These are phyloP conservation scores for Arthonia radiata DNA, from an alignment of 495 filamentous ascomycete species.

Conservation along the genomic window DNA sequence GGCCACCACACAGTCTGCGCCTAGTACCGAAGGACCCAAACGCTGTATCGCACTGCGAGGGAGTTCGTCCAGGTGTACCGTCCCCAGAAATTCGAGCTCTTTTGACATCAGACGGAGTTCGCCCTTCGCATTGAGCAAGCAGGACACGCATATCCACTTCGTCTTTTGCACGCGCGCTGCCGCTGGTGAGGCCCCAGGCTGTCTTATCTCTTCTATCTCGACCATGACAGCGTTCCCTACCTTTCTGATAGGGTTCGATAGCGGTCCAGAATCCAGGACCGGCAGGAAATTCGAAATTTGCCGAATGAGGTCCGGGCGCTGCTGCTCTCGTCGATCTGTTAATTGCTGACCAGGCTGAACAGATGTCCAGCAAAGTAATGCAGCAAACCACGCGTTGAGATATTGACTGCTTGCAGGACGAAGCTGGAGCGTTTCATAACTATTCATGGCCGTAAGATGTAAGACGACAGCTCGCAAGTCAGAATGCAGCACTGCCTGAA, in stretches of 20 bases:
- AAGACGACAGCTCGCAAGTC: constrained; percentile 49
- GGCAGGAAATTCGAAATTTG: constrained; percentile 52
- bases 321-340: constrained; percentile 23
- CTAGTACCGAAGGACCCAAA: constrained; percentile 72
- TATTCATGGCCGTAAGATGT: constrained; percentile 48
- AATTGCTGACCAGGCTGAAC: constrained; percentile 26
- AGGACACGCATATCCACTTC: constrained; percentile 71
- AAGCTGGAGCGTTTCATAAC: constrained; percentile 44
- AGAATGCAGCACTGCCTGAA: constrained; percentile 28
- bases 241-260: constrained; percentile 97
- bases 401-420: constrained; percentile 50
- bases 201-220: constrained; percentile 17
- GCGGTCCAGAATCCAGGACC: no score
- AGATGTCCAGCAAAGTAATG: constrained; percentile 83
- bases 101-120: constrained; percentile 76
- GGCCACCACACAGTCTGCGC: constrained; percentile 82
- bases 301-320: constrained; percentile 33
- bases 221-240: constrained; percentile 29
- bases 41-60: constrained; percentile 74
- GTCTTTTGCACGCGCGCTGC: constrained; percentile 26
- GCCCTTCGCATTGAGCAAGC: constrained; percentile 85
- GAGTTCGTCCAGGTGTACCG: constrained; percentile 74
- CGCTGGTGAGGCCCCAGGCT: constrained; percentile 15
- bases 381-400: constrained; percentile 78
- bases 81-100: constrained; percentile 50